phyloP scores from a whole-genome alignment of 768 basidiomycete genomes.

The Suillus americanus region DNA sequence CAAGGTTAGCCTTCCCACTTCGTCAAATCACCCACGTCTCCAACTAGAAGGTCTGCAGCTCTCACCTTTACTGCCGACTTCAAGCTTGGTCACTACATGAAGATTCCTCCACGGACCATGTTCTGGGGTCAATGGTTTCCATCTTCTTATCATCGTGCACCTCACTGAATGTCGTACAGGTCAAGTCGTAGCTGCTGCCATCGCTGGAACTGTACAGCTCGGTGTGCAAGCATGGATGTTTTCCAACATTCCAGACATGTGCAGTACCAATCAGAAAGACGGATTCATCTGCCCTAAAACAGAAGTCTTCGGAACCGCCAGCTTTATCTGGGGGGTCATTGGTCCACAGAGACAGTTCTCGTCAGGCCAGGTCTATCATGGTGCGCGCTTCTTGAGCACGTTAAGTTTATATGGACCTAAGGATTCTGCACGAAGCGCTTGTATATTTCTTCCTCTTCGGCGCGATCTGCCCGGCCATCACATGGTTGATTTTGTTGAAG shows the following conservation, averaged over 20 bases:
- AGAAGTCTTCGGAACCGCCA: constrained; percentile 76
- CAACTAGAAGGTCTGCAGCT: constrained; percentile 43
- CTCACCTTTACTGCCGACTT: constrained; percentile 36
- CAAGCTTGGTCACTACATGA: constrained; percentile 31
- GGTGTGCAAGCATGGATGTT: constrained; percentile 48
- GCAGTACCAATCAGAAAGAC: constrained; percentile 47
- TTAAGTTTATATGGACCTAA: not conserved
- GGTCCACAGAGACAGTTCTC: constrained; percentile 75
- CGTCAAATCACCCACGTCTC: constrained; percentile 50
- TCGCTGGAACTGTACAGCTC: constrained; percentile 43
- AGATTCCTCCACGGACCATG: constrained; percentile 32
- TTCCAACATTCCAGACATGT: constrained; percentile 42
- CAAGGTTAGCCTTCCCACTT: constrained; percentile 37
- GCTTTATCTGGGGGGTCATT: constrained; percentile 81
- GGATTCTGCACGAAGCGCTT: constrained; percentile 32
- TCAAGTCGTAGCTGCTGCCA: constrained; percentile 35
- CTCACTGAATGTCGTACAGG: constrained; percentile 26
- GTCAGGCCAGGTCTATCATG: constrained; percentile 59
- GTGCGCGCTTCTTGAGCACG: constrained; percentile 17
- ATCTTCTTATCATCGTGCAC: too few species aligned
- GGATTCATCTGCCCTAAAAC: constrained; percentile 72
- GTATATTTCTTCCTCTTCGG: constrained; percentile 80
- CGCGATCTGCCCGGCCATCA: constrained; percentile 53
- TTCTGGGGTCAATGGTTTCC: constrained; percentile 20
- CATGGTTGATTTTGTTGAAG: constrained; percentile 52